Evolutionary conservation across 306 rosid genomes (phyloP), one percentile per base, ranked within the genome.

Genomic region (Fragaria iinumae): DNA sequence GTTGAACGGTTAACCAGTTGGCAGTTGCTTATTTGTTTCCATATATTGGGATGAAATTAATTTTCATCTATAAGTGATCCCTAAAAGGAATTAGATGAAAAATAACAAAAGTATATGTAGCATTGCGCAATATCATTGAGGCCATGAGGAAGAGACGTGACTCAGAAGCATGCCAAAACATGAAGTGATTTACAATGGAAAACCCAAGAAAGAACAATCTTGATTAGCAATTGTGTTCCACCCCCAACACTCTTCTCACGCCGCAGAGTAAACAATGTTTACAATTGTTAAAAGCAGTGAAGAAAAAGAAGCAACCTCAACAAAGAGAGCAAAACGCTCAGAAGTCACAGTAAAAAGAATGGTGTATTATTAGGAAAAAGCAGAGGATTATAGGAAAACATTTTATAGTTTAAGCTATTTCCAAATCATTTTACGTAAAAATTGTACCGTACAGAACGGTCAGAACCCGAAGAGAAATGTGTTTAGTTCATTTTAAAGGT

Each of bases 171-270:
- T 27, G 14, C 49, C 39, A 39, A 56, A 8, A 43, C 10, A 4
- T 21, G 13, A 52, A 10, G 63, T 66, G 50, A 44, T 49, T 9
- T 6, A 11, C 5, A 4, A 52, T 79, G 68, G 6, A 59, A 27
- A 75, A 47, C 82, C 79, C 82, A 73, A 72, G 59, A 76, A 69
- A 75, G 74, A 79, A 69, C 68, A 72, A 75, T 75, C 79, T 29
- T 75, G 70, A 34, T 65, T 65, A 38, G 13, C n/a, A 65, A 65
- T 65, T 38, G 25, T 5, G 47, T 65, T 63, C 32, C 25, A 25
- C 29, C 44, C 44, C n/a, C 36, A 27, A 14, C 75, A 48, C 74
- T 21, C 63, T 32, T 39, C 45, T 2, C 55, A 29, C 39, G 29
- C 13, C 1, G 14, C 32, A 71, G 23, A 56, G 67, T 55, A 16